Conservation (phyloP, 2,329 filamentous ascomycete species). For the Fusarium penzigii region DNA sequence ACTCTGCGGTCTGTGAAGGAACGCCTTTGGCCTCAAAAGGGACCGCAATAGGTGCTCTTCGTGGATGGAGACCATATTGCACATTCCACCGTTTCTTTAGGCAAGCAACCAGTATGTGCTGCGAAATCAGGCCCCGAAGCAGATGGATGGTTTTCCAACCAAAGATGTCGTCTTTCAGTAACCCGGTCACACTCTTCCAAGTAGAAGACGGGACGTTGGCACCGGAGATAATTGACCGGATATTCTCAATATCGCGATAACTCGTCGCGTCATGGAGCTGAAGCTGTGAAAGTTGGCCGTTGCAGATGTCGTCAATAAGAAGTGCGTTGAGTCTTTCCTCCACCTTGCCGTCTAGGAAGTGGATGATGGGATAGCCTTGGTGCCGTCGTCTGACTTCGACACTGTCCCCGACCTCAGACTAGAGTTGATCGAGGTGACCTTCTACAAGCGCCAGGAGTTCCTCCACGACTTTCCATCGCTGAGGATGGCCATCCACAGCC, state of each 20-base stretch:
- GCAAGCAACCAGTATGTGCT: conserved; percentile 57
- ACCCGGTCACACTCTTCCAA: neutral
- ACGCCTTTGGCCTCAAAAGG: conserved; percentile 67
- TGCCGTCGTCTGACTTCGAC: conserved; percentile 49
- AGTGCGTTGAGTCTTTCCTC: conserved; percentile 45
- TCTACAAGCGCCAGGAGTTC: conserved; percentile 43
- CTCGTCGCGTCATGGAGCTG: conserved; percentile 4
- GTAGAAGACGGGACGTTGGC: neutral
- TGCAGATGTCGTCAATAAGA: conserved; percentile 43
- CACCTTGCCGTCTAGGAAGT: conserved; percentile 52
- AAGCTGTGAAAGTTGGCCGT: conserved; percentile 23
- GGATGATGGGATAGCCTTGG: conserved; percentile 55
- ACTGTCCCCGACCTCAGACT: conserved; percentile 36
- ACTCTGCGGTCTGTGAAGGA: conserved; percentile 64
- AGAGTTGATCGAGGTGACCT: conserved; percentile 39
- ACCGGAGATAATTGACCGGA: conserved; percentile 2
- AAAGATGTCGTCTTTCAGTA: conserved; percentile 40
- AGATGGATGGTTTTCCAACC: conserved; percentile 44
- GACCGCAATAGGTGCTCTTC: conserved; percentile 62
- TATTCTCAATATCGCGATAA: neutral
- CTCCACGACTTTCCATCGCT: conserved; percentile 51
- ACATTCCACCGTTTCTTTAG: conserved; percentile 68
- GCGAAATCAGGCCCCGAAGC: conserved; percentile 61
- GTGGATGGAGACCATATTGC: conserved; percentile 58
- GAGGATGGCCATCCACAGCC: conserved; percentile 52